These are phyloP conservation scores for Adansonia grandidieri DNA, from an alignment of 441 rosid genomes.

Conservation along the genomic window DNA sequence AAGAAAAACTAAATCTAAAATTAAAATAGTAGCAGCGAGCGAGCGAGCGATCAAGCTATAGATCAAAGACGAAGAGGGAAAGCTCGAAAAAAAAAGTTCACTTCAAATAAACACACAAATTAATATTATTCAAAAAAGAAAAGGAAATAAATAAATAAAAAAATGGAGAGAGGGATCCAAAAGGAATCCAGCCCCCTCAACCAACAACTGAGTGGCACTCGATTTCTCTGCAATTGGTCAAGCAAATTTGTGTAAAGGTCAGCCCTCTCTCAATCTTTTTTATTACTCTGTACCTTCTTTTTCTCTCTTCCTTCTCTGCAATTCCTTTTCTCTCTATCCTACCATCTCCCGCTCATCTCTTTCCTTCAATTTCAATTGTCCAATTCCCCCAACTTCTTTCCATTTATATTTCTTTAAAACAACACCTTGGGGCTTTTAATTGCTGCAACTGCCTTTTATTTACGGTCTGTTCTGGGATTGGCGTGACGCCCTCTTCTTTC, in stretches of 20 bases:
- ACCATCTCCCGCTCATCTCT: slow-evolving; percentile 58
- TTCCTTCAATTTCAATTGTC: slow-evolving; percentile 41
- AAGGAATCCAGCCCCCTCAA: background rate
- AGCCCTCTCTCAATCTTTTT: slow-evolving; percentile 43
- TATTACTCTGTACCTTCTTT: slow-evolving; percentile 39
- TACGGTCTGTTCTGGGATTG: slow-evolving; percentile 31
- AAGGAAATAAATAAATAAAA: background rate
- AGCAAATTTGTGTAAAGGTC: slow-evolving; percentile 39
- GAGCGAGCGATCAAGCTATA: too few relatives aligned
- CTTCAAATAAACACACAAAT: too few relatives aligned
- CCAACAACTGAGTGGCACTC: slow-evolving; percentile 20
- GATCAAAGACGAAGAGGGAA: too few relatives aligned
- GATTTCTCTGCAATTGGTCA: slow-evolving; percentile 49
- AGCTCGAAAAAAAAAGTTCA: too few relatives aligned
- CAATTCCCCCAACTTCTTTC: slow-evolving; percentile 20
- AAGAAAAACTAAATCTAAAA: too few relatives aligned
- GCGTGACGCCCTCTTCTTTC: too few relatives aligned
- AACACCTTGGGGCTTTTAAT: slow-evolving; percentile 33
- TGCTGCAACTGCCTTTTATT: slow-evolving; percentile 45
- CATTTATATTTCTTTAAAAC: slow-evolving; percentile 25
- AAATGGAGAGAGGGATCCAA: background rate
- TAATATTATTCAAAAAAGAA: too few relatives aligned
- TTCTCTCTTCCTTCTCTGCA: slow-evolving; percentile 47
- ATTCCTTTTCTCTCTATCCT: slow-evolving; percentile 43
- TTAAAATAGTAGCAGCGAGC: too few relatives aligned